Evolutionary conservation across 805 yeast genomes (phyloP).

Genomic region (Kodamaea hsintzibuensis): DNA sequence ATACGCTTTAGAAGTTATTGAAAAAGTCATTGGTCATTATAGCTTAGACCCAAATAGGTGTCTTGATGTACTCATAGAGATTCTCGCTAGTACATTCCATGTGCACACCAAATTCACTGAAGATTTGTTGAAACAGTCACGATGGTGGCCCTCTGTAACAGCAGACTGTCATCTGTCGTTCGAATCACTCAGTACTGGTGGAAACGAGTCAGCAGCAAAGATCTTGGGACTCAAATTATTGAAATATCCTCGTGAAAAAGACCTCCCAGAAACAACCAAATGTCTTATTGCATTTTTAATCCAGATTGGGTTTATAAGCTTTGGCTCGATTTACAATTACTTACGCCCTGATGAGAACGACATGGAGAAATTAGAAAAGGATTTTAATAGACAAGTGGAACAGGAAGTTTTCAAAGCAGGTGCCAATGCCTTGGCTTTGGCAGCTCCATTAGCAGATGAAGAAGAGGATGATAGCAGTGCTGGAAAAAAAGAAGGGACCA

Average conservation of each 20-base stretch:
- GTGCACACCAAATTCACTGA: constrained; percentile 49
- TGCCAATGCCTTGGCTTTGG: constrained; percentile 81
- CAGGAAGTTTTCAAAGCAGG: constrained; percentile 60
- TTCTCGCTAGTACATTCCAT: constrained; percentile 48
- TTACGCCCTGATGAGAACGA: constrained; percentile 54
- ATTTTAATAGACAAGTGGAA: constrained; percentile 48
- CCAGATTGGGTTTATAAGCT: constrained; percentile 64
- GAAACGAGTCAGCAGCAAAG: constrained; percentile 55
- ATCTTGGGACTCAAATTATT: constrained; percentile 49
- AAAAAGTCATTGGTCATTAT: constrained; percentile 69
- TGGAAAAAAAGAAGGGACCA: neutral
- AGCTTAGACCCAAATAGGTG: constrained; percentile 71
- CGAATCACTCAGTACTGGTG: constrained; percentile 46
- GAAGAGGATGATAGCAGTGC: constrained; percentile 28
- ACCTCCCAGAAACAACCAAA: constrained; percentile 44
- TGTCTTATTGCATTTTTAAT: constrained; percentile 56
- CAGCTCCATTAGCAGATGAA: constrained; percentile 77
- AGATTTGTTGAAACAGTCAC: constrained; percentile 50
- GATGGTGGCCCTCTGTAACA: constrained; percentile 63
- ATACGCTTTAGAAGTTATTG: constrained; percentile 48
- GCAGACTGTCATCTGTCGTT: constrained; percentile 32
- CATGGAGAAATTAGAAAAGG: constrained; percentile 44
- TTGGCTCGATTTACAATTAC: constrained; percentile 59
- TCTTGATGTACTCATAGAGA: constrained; percentile 60
- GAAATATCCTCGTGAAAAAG: constrained; percentile 22